Evolutionary conservation across 2,329 filamentous ascomycete genomes (phyloP), one percentile per base, ranked within the genome.

Genomic region (Penicillium sp.): DNA sequence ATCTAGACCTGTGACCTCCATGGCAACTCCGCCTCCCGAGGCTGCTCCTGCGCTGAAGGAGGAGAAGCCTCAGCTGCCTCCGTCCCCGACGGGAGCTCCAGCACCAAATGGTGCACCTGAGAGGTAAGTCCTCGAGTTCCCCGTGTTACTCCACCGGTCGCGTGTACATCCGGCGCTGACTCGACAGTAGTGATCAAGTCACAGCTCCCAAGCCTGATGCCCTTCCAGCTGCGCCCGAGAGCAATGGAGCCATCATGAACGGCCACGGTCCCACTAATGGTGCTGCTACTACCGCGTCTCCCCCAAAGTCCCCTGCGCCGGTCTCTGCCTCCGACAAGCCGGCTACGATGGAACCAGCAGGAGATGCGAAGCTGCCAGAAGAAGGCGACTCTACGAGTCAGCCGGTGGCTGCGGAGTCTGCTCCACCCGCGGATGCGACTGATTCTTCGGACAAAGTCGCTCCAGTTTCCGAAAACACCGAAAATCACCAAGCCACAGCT

Each of bases 21-120:
- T 67, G 65, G 65, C 64, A 53, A 67, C 65, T 35, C 64, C 65
- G 55, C 65, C 65, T 51, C 63, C 64, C 35, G 65, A 67, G 59
- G 62, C 54, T 41, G 42, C 59, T 51, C 49, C 59, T 40, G 40
- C 56, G 25, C 37, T 61, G 25, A 66, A 63, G 56, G 62, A 65
- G 55, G 61, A 65, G 45, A 67, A 65, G 55, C 59, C 61, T 51
- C 61, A 64, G 51, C 50, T 64, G 37, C 58, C 60, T 38, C 60
- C 60, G 30, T 57, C 60, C 39, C 55, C 60, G 15, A 62, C 56
- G 43, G 61, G 56, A 33, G 47, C 40, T 18, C 48, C 61, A n/a
- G 51, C 57, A 17, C 43, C 48, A 26, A 58, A 59, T 18, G 35
- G 54, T 26, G 49, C 42, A 36, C 43, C 47, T 27, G 50, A 46